These are phyloP conservation scores for Populus davidiana DNA, from an alignment of 345 rosid genomes.

Conservation along the genomic window DNA sequence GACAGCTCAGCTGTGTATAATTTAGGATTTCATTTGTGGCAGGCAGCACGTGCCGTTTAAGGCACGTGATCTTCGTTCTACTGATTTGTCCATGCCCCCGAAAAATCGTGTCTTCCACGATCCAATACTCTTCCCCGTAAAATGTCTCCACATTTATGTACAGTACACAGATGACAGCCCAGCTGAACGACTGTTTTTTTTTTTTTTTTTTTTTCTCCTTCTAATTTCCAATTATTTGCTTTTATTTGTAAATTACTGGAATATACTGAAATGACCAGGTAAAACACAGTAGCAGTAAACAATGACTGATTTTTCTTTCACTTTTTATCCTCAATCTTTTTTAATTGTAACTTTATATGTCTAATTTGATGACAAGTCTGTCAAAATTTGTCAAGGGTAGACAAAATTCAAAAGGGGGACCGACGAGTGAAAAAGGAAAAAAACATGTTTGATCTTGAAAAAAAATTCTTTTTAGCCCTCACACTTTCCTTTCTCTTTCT, in stretches of 20 bases:
- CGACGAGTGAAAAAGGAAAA: background rate
- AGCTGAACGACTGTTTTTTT: too few relatives aligned
- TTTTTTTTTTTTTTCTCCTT: too few relatives aligned
- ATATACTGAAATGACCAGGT: too few relatives aligned
- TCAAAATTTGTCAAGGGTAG: background rate
- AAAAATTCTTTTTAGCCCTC: too few relatives aligned
- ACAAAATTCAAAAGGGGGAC: background rate
- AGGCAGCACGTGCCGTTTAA: constrained; percentile 13
- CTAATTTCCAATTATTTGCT: too few relatives aligned
- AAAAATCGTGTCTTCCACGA: background rate
- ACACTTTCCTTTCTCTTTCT: too few relatives aligned
- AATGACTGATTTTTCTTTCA: too few relatives aligned
- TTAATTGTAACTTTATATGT: background rate
- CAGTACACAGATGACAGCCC: too few relatives aligned
- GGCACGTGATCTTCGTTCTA: constrained; percentile 22
- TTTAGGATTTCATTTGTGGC: background rate
- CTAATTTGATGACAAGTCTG: background rate
- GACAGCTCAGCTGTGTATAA: background rate
- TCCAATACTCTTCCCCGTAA: background rate
- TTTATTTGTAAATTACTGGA: too few relatives aligned
- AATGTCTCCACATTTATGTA: background rate
- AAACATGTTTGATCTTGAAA: background rate
- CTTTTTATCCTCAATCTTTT: too few relatives aligned
- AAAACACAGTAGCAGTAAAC: too few relatives aligned
- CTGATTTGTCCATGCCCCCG: background rate